These are phyloP conservation scores for Jamesozyma piceae DNA, from an alignment of 805 yeast species.

Conservation along the genomic window DNA sequence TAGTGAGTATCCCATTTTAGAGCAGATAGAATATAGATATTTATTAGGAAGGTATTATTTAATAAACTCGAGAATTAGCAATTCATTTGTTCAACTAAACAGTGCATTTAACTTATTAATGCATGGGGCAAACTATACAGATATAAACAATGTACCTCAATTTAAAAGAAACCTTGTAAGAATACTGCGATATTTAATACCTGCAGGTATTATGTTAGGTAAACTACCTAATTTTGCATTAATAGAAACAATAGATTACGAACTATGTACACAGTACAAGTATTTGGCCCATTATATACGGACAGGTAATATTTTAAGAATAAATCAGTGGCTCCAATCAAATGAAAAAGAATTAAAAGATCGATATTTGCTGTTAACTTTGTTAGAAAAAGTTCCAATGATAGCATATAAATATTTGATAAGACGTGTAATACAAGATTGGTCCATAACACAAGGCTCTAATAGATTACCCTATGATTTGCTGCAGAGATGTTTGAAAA, in stretches of 20 bases:
- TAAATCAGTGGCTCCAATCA: constrained; percentile 28
- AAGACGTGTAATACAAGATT: constrained; percentile 13
- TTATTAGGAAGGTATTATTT: constrained; percentile 49
- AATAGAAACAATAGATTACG: constrained; percentile 18
- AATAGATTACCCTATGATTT: constrained; percentile 24
- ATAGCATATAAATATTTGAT: constrained; percentile 35
- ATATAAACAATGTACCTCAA: constrained; percentile 1
- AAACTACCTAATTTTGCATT: constrained; percentile 36
- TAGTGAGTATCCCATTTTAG: constrained; percentile 34
- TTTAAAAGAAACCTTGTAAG: constrained; percentile 22
- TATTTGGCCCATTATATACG: constrained; percentile 33
- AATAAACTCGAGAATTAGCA: constrained; percentile 41
- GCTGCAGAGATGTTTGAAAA: constrained; percentile 11
- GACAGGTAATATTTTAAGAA: constrained; percentile 36
- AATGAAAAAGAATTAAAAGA: constrained; percentile 27
- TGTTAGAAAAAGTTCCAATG: constrained; percentile 36
- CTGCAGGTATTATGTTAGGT: constrained; percentile 48
- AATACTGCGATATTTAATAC: constrained; percentile 41
- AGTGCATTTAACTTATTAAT: constrained; percentile 40
- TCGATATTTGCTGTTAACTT: constrained; percentile 28
- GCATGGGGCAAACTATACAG: constrained; percentile 20
- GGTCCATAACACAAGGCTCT: constrained; percentile 12
- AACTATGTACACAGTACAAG: constrained; percentile 30
- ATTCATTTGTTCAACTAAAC: constrained; percentile 44
- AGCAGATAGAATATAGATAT: constrained; percentile 48